Percentiles rank a stretch among this genome's conserved stretches.
These are phyloP conservation scores for Phytophthora colocasiae DNA, from an alignment of 352 stramenopile species.

Conservation along the genomic window DNA sequence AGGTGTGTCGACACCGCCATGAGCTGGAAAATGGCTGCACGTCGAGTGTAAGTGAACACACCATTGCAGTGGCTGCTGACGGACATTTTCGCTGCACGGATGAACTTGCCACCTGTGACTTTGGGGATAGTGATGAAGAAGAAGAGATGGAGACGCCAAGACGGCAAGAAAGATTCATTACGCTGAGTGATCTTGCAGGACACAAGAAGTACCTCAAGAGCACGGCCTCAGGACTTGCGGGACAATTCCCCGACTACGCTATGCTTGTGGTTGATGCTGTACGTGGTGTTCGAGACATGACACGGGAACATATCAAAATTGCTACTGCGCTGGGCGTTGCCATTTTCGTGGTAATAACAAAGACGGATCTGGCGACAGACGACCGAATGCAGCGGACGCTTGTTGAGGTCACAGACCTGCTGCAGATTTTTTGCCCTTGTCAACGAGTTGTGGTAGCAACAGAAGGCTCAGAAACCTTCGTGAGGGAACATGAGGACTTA, in stretches of 20 bases:
- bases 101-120: slow-evolving; percentile 54
- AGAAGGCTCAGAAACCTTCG: slow-evolving; percentile 7
- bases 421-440: slow-evolving; percentile 44
- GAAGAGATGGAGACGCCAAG: slow-evolving; percentile 22
- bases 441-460: slow-evolving; percentile 29
- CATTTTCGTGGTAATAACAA: slow-evolving; percentile 87
- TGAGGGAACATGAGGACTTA: slow-evolving; percentile 23
- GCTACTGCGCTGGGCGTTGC: slow-evolving; percentile 71
- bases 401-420: slow-evolving; percentile 50
- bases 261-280: slow-evolving; percentile 85
- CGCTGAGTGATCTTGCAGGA: slow-evolving; percentile 79
- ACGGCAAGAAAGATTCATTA: slow-evolving; percentile 52
- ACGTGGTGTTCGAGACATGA: slow-evolving; percentile 75
- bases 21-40: slow-evolving; percentile 91
- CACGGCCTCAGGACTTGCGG: slow-evolving; percentile 82
- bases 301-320: slow-evolving; percentile 82
- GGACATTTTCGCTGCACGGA: slow-evolving; percentile 64
- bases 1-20: slow-evolving; percentile 90
- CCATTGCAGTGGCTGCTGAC: slow-evolving; percentile 72
- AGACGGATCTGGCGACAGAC: slow-evolving; percentile 56
- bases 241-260: slow-evolving; percentile 87
- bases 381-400: slow-evolving; percentile 61
- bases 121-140: slow-evolving; percentile 56
- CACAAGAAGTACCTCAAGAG: slow-evolving; percentile 92
- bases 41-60: slow-evolving; percentile 90